Percentiles rank a stretch among this genome's conserved stretches.
These are phyloP conservation scores for Aegilops bicornis DNA, from an alignment of 176 grass and related monocot species.

Conservation along the genomic window DNA sequence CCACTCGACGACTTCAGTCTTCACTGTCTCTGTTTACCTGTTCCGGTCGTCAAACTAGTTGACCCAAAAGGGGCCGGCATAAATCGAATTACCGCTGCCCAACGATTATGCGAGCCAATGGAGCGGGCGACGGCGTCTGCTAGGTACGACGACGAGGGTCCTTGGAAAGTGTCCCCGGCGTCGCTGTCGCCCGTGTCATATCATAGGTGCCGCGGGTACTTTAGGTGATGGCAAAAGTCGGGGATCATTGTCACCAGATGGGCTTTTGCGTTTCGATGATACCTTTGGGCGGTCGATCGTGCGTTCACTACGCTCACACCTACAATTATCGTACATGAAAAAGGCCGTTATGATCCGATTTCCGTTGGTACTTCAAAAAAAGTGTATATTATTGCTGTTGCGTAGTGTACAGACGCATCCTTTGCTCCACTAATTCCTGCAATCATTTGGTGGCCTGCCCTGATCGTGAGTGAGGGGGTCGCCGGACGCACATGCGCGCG, in stretches of 20 bases:
- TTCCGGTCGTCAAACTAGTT: too few species aligned
- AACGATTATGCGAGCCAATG: not conserved
- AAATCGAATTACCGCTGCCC: too few species aligned
- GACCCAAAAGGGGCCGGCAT: too few species aligned
- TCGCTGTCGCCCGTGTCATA: not conserved
- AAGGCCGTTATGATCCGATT: not conserved
- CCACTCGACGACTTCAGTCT: too few species aligned
- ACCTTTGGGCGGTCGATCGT: not conserved
- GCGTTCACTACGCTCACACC: not conserved
- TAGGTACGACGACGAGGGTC: too few species aligned
- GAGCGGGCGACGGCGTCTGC: not conserved
- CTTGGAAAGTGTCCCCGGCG: too few species aligned
- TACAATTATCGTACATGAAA: not conserved
- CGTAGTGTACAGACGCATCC: not conserved
- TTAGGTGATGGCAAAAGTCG: not conserved
- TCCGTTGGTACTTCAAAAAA: not conserved
- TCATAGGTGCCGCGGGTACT: not conserved
- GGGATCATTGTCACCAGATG: not conserved
- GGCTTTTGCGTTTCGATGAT: not conserved
- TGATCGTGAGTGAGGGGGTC: not conserved
- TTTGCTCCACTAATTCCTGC: not conserved
- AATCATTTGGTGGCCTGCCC: not conserved
- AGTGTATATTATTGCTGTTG: too few species aligned
- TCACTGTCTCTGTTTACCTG: too few species aligned
- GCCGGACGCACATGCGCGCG: not conserved